A percentile compares a stretch with the other conserved stretches of the same genome.
These are phyloP conservation scores for Diplodia sapinea DNA, from an alignment of 2,329 filamentous ascomycete species.

Conservation along the genomic window DNA sequence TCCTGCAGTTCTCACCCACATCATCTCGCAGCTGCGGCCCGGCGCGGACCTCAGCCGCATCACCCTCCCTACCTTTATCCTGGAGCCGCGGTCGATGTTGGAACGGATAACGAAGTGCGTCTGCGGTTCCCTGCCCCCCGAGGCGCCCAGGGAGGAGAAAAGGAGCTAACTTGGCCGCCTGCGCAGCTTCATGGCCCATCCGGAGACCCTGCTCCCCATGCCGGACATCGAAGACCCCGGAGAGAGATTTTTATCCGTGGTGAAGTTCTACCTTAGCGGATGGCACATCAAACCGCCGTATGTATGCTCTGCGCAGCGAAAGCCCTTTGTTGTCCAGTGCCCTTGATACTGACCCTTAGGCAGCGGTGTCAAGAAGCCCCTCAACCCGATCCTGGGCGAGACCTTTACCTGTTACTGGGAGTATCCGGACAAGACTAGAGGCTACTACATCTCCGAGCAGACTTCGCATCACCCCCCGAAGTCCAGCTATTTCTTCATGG, in stretches of 20 bases:
- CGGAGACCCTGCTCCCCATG: slow-evolving; percentile 90
- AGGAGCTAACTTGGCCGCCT: slow-evolving; percentile 34
- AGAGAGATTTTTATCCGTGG: slow-evolving; percentile 88
- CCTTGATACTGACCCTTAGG: slow-evolving; percentile 23
- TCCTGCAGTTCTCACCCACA: slow-evolving; percentile 82
- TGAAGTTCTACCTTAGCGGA: slow-evolving; percentile 97
- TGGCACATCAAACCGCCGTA: slow-evolving; percentile 99
- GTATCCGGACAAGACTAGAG: slow-evolving; percentile 78
- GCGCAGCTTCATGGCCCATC: slow-evolving; percentile 96
- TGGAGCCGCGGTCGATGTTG: slow-evolving; percentile 96
- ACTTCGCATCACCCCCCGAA: slow-evolving; percentile 98
- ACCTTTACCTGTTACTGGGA: slow-evolving; percentile 97
- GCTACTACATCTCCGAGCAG: slow-evolving; percentile 97
- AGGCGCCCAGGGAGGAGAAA: slow-evolving; percentile 31
- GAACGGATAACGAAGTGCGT: slow-evolving; percentile 97
- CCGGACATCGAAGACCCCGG: slow-evolving; percentile 86
- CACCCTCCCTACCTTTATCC: slow-evolving; percentile 94
- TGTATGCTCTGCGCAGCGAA: slow-evolving; percentile 47
- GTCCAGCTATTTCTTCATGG: slow-evolving; percentile 99
- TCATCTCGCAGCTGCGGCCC: slow-evolving; percentile 94
- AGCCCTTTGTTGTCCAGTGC: background rate
- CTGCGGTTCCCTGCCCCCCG: slow-evolving; percentile 7
- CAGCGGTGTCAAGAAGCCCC: slow-evolving; percentile 95
- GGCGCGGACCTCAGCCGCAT: slow-evolving; percentile 95
- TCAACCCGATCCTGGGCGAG: slow-evolving; percentile 96